phyloP scores from a whole-genome alignment of 2,329 filamentous ascomycete genomes.

The Scedosporium apiospermum region DNA sequence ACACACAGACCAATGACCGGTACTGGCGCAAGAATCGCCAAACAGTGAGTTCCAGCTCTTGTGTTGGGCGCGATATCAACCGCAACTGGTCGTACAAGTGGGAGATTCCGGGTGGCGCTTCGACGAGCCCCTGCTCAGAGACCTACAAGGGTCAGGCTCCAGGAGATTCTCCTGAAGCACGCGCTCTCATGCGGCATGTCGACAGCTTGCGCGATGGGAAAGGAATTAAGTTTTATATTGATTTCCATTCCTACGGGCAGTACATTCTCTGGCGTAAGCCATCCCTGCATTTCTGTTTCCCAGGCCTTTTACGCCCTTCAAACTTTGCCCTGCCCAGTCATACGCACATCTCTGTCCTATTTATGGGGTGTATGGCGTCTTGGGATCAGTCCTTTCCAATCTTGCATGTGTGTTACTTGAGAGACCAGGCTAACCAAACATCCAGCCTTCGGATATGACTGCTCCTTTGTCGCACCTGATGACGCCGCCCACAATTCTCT shows the following conservation, averaged over 20 bases:
- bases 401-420: too few relatives aligned
- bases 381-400: too few relatives aligned
- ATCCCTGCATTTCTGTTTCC: background rate
- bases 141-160: constrained; percentile 33
- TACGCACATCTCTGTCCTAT: background rate
- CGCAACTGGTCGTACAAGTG: constrained; percentile 51
- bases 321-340: too few relatives aligned
- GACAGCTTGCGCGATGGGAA: constrained; percentile 20
- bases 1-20: constrained; percentile 44
- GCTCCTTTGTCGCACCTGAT: constrained; percentile 10
- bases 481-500: constrained; percentile 6
- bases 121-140: constrained; percentile 39
- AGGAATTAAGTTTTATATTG: constrained; percentile 52
- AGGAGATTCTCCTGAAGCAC: constrained; percentile 44
- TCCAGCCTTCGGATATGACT: constrained; percentile 11
- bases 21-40: constrained; percentile 55
- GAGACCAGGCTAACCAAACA: background rate
- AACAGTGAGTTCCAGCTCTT: constrained; percentile 25
- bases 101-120: constrained; percentile 38
- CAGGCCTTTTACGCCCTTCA: too few relatives aligned
- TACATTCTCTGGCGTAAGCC: constrained; percentile 12
- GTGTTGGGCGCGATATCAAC: constrained; percentile 47
- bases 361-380: too few relatives aligned
- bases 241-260: constrained; percentile 56
- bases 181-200: constrained; percentile 21